Base-by-base conservation (phyloP, 1,284 basidiomycete species). In the Ceratobasidium sp. region DNA sequence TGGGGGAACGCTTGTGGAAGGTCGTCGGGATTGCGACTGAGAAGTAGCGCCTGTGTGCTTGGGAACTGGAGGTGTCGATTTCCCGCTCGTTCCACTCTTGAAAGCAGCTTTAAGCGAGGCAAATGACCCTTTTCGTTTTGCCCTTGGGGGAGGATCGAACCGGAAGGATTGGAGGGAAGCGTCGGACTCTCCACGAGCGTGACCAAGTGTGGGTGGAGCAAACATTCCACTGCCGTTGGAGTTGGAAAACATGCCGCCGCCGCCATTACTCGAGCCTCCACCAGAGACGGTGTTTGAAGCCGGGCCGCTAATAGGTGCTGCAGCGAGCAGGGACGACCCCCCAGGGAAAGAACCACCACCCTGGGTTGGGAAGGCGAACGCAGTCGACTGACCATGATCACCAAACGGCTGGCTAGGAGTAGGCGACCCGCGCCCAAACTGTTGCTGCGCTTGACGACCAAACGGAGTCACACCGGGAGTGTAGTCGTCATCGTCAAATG, bases 51-150 rank as follows among this genome's bases (percentile, higher is more conserved):
- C 85, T 40, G 79, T 51, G 80, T 82, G 78, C 82, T 85, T 85
- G 22, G 85, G 84, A 70, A 89, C 88, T 7, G 83, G 85, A n/a
- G 92, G 90, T 89, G 76, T 79, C 69, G 13, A 84, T 82, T 64
- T 82, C 87, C 77, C 82, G 87, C 83, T 90, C 91, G 43, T 86
- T 84, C 77, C 88, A n/a, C 81, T 86, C 84, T 95, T 96, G 88
- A 97, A 96, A 3, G 94, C 94, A 82, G 95, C 95, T 69, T 94
- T 91, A 76, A 97, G 89, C 8, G 93, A 95, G 0, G 95, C 94
- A 79, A 96, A 94, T 0, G 93, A 95, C 0, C 93, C 85, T 79
- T 95, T 95, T 85, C 95, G 95, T 81, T 81, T 86, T 86, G 87
- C 79, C 86, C 85, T 37, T 87, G 87, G 17, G 86, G 82, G 83